phyloP scores from a whole-genome alignment of 805 yeast genomes.

The Starmerella davenportii region DNA sequence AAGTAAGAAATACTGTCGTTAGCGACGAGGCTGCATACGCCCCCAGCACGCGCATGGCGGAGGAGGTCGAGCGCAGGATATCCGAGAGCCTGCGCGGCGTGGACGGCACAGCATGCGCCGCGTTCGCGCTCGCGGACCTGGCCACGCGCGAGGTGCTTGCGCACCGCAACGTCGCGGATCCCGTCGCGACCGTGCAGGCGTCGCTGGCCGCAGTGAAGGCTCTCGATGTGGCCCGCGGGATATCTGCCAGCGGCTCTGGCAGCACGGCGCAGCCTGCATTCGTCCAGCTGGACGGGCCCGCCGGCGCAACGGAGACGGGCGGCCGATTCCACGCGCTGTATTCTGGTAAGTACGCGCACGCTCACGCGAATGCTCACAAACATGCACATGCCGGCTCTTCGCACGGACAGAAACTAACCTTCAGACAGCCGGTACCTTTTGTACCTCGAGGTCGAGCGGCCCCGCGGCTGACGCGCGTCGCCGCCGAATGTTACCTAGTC shows the following conservation, averaged over 20 bases:
- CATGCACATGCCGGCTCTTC: background rate
- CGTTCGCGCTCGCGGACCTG: background rate
- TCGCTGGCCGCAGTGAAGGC: background rate
- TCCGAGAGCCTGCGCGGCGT: background rate
- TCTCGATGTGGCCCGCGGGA: too few relatives aligned
- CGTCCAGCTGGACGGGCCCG: slow-evolving; percentile 4
- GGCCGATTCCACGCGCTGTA: slow-evolving; percentile 4
- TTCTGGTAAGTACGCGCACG: slow-evolving; percentile 14
- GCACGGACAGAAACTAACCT: background rate
- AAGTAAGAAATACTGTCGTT: background rate
- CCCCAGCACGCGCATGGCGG: background rate
- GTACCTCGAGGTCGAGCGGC: background rate
- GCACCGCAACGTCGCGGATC: slow-evolving; percentile 15
- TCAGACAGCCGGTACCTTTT: background rate
- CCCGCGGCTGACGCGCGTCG: too few relatives aligned
- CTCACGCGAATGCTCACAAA: too few relatives aligned
- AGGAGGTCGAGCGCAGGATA: background rate
- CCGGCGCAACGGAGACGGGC: slow-evolving; percentile 2
- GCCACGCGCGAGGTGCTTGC: slow-evolving; percentile 5
- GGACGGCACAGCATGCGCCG: background rate
- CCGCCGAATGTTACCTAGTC: too few relatives aligned
- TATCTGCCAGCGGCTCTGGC: too few relatives aligned
- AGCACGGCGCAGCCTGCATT: slow-evolving; percentile 5
- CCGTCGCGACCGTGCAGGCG: background rate
- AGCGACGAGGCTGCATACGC: background rate